A percentile compares a stretch with the other conserved stretches of the same genome.
These are phyloP conservation scores for Fusarium sp. DNA, from an alignment of 2,329 filamentous ascomycete genomes.

Conservation along the genomic window DNA sequence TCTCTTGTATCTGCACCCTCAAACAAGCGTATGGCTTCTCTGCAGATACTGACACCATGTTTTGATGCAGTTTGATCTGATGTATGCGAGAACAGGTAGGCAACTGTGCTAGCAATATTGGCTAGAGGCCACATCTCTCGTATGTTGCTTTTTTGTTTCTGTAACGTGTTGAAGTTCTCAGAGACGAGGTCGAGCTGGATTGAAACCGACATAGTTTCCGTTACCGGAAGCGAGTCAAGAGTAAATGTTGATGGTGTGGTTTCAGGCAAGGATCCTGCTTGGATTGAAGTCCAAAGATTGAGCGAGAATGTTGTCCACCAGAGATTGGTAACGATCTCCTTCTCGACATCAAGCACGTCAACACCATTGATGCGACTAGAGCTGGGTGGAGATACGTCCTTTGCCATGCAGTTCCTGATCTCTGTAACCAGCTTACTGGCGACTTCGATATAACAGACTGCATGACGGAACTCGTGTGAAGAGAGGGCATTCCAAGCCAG, in stretches of 20 bases:
- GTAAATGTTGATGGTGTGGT: conserved; percentile 46
- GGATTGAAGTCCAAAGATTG: conserved; percentile 58
- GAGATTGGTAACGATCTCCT: conserved; percentile 57
- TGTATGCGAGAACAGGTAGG: conserved; percentile 47
- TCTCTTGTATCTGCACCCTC: conserved; percentile 44
- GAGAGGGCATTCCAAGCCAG: conserved; percentile 58
- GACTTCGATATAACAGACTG: conserved; percentile 56
- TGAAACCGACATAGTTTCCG: conserved; percentile 51
- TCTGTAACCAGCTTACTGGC: conserved; percentile 52
- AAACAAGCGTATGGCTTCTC: conserved; percentile 50
- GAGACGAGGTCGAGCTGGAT: conserved; percentile 56
- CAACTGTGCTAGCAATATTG: conserved; percentile 52
- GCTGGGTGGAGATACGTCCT: conserved; percentile 47
- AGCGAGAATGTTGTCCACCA: conserved; percentile 59
- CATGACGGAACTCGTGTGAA: conserved; percentile 52
- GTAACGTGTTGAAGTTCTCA: conserved; percentile 56
- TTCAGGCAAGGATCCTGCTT: conserved; percentile 52
- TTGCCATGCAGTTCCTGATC: conserved; percentile 53
- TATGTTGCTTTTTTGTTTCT: conserved; percentile 55
- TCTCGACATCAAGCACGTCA: conserved; percentile 58
- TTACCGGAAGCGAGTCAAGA: conserved; percentile 51
- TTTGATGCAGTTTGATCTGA: conserved; percentile 45
- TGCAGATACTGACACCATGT: conserved; percentile 46
- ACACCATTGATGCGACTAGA: conserved; percentile 60
- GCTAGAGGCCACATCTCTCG: conserved; percentile 56